Evolutionary conservation across 2,329 filamentous ascomycete species (phyloP).

Genomic region (Curvularia hawaiiensis): DNA sequence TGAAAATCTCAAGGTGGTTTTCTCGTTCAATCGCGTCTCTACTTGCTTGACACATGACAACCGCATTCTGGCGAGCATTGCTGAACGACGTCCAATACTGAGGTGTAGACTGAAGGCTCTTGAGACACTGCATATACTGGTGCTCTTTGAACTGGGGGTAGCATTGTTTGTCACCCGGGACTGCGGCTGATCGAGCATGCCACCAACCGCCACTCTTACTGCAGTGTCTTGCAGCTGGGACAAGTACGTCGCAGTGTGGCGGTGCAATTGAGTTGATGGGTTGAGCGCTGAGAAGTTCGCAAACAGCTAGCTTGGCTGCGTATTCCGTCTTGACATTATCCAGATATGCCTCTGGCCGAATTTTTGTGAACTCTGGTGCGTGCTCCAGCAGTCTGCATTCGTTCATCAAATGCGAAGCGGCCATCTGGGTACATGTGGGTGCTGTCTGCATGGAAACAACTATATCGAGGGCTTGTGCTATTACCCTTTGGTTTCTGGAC

Average conservation of each 20-base stretch:
- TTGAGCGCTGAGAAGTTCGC: constrained; percentile 61
- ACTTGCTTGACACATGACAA: constrained; percentile 66
- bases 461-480: constrained; percentile 32
- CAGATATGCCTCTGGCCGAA: constrained; percentile 36
- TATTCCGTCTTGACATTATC: constrained; percentile 60
- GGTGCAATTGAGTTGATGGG: constrained; percentile 54
- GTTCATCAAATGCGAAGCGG: constrained; percentile 57
- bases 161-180: constrained; percentile 33
- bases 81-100: constrained; percentile 70
- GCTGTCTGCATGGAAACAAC: constrained; percentile 31
- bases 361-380: constrained; percentile 33
- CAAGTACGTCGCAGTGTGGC: constrained; percentile 56
- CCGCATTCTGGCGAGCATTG: constrained; percentile 64
- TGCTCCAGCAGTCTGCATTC: constrained; percentile 59
- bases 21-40: constrained; percentile 64
- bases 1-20: constrained; percentile 42
- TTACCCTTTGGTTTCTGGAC: constrained; percentile 30
- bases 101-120: constrained; percentile 58
- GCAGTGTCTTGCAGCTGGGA: constrained; percentile 46
- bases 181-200: constrained; percentile 16
- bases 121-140: constrained; percentile 58
- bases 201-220: constrained; percentile 32
- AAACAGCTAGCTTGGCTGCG: constrained; percentile 66
- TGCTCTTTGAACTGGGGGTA: constrained; percentile 41
- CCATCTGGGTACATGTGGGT: constrained; percentile 57